Evolutionary conservation across 441 rosid genomes (phyloP).

Genomic region (Erodium trifolium): DNA sequence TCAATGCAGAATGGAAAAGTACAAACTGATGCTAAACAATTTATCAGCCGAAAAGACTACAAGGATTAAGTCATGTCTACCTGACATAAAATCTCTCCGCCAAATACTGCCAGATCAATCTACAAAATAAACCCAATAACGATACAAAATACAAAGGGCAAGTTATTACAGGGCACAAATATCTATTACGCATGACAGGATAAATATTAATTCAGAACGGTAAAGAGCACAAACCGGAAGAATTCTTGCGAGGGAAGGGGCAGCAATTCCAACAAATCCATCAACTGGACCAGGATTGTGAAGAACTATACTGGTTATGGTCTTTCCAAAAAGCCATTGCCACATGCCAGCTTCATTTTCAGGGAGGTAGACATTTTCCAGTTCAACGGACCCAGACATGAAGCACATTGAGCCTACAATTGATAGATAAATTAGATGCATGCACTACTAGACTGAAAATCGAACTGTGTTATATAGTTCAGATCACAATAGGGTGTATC

Average conservation of each 20-base stretch:
- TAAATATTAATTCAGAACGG: background rate
- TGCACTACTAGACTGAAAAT: background rate
- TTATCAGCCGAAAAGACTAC: constrained; percentile 10
- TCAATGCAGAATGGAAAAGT: background rate
- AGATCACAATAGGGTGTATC: constrained; percentile 6
- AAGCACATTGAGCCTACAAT: constrained; percentile 87
- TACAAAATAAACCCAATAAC: constrained; percentile 21
- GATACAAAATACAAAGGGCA: constrained; percentile 19
- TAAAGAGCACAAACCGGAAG: constrained; percentile 64
- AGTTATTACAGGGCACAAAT: constrained; percentile 12
- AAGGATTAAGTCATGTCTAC: constrained; percentile 34
- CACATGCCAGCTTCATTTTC: constrained; percentile 88
- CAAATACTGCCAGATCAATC: constrained; percentile 89
- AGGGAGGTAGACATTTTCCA: constrained; percentile 73
- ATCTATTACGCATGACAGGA: background rate
- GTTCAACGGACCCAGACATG: constrained; percentile 84
- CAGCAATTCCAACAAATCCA: constrained; percentile 88
- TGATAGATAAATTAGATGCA: constrained; percentile 16
- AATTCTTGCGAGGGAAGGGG: constrained; percentile 90
- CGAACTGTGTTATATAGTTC: background rate
- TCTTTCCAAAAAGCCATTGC: constrained; percentile 96
- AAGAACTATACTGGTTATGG: constrained; percentile 56
- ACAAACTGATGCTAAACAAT: background rate
- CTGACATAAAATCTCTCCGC: constrained; percentile 93
- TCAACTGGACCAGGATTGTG: constrained; percentile 61